Percentiles rank a stretch among this genome's conserved stretches.
Evolutionary conservation across 2,329 filamentous ascomycete species (phyloP).

Genomic region (Fulvia fulva): DNA sequence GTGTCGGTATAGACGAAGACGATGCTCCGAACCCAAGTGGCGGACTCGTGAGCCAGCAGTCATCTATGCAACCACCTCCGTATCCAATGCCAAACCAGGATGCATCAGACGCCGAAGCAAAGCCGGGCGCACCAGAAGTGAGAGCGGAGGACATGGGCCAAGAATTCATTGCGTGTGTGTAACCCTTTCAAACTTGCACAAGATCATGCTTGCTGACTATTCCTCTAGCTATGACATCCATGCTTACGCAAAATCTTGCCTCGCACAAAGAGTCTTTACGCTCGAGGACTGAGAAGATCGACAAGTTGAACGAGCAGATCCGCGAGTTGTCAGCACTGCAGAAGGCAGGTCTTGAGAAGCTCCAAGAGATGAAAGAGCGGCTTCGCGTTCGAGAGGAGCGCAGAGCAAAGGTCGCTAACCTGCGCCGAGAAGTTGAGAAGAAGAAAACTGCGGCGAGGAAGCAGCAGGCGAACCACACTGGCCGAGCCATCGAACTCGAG

Average conservation of each 20-base stretch:
- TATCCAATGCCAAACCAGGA: constrained; percentile 18
- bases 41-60: constrained; percentile 24
- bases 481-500: constrained; percentile 16
- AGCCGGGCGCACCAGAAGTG: constrained; percentile 37
- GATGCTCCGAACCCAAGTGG: constrained; percentile 25
- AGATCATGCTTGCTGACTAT: constrained; percentile 17
- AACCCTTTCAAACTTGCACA: constrained; percentile 1
- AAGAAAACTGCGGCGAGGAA: constrained; percentile 15
- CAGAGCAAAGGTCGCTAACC: constrained; percentile 70
- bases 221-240: constrained; percentile 68
- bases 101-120: constrained; percentile 37
- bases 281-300: constrained; percentile 77
- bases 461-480: constrained; percentile 21
- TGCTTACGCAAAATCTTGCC: constrained; percentile 72
- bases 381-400: constrained; percentile 61
- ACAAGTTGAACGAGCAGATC: constrained; percentile 75
- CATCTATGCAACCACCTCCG: constrained; percentile 8
- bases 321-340: constrained; percentile 75
- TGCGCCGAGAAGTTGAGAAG: constrained; percentile 63
- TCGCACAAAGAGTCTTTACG: constrained; percentile 78
- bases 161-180: constrained; percentile 75
- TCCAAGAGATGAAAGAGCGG: constrained; percentile 67
- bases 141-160: constrained; percentile 69
- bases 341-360: constrained; percentile 67
- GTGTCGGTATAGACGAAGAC: constrained; percentile 68